These are phyloP conservation scores for Blastomyces percursus DNA, from an alignment of 2,329 filamentous ascomycete genomes.

Conservation along the genomic window DNA sequence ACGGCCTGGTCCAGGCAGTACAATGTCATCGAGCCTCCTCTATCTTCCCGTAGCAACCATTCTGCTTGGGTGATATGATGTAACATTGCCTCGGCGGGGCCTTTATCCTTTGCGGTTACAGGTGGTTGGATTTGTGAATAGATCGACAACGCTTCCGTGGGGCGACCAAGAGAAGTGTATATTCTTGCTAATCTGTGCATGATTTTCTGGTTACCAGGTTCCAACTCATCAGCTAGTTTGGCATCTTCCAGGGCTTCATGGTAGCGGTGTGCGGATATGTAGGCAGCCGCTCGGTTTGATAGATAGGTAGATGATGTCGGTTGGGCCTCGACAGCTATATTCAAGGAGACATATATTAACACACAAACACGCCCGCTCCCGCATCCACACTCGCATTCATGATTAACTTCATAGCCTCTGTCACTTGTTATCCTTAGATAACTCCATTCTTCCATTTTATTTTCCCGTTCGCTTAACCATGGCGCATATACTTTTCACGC, in stretches of 20 bases:
- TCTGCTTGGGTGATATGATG: constrained; percentile 71
- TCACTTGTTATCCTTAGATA: too few relatives aligned
- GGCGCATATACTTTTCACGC: constrained; percentile 2
- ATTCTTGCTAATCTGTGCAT: constrained; percentile 79
- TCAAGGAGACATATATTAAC: constrained; percentile 8
- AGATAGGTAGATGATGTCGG: constrained; percentile 80
- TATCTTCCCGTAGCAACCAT: constrained; percentile 61
- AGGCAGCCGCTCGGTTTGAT: constrained; percentile 88
- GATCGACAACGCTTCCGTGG: constrained; percentile 73
- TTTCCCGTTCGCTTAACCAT: neutral
- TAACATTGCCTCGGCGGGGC: constrained; percentile 72
- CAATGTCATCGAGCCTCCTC: constrained; percentile 79
- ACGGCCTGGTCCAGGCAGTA: constrained; percentile 88
- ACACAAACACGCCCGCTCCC: neutral
- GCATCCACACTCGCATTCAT: neutral
- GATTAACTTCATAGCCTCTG: neutral
- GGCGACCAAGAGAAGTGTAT: constrained; percentile 75
- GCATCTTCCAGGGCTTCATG: constrained; percentile 76
- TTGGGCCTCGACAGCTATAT: constrained; percentile 71
- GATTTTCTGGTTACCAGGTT: constrained; percentile 79
- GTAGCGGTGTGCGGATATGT: constrained; percentile 77
- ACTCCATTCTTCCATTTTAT: too few relatives aligned
- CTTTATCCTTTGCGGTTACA: constrained; percentile 74
- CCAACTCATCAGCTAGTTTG: constrained; percentile 66
- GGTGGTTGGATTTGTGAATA: constrained; percentile 70